Evolutionary conservation across 2,329 filamentous ascomycete species (phyloP).

Genomic region (Sclerotinia nivalis): DNA sequence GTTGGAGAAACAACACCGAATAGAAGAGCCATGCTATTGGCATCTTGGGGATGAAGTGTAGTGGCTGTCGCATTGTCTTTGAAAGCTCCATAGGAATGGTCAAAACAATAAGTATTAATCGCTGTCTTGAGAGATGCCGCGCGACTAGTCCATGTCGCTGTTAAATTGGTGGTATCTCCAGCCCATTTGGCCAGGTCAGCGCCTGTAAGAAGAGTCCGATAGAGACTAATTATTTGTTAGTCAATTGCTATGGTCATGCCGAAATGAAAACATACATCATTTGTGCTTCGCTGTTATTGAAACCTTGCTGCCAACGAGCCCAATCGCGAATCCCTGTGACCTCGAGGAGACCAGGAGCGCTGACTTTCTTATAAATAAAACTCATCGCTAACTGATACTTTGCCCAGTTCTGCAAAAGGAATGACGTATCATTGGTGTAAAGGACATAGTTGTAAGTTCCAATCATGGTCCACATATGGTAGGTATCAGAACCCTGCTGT

Average conservation of each 20-base stretch:
- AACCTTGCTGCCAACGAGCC: conserved; percentile 36
- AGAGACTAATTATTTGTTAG: conserved; percentile 34
- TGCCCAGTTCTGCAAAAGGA: conserved; percentile 50
- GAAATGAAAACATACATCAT: conserved; percentile 33
- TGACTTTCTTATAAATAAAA: conserved; percentile 47
- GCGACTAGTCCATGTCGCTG: conserved; percentile 28
- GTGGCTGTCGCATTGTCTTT: conserved; percentile 50
- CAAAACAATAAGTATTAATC: conserved; percentile 33
- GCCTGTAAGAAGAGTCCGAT: conserved; percentile 51
- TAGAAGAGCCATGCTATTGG: conserved; percentile 56
- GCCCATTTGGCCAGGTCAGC: conserved; percentile 49
- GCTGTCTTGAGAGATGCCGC: conserved; percentile 30
- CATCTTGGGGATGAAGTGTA: conserved; percentile 59
- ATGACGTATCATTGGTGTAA: conserved; percentile 54
- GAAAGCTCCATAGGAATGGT: conserved; percentile 32
- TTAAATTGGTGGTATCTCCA: conserved; percentile 33
- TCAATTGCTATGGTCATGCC: neutral
- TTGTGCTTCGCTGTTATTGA: conserved; percentile 35
- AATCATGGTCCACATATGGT: conserved; percentile 61
- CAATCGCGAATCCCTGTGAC: conserved; percentile 37
- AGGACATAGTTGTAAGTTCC: conserved; percentile 60
- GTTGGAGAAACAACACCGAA: conserved; percentile 30
- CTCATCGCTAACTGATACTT: conserved; percentile 52
- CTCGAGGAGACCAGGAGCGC: conserved; percentile 37
- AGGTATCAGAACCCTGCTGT: conserved; percentile 48